Conservation (phyloP, 2,329 filamentous ascomycete genomes). For the Alternaria sp. region DNA sequence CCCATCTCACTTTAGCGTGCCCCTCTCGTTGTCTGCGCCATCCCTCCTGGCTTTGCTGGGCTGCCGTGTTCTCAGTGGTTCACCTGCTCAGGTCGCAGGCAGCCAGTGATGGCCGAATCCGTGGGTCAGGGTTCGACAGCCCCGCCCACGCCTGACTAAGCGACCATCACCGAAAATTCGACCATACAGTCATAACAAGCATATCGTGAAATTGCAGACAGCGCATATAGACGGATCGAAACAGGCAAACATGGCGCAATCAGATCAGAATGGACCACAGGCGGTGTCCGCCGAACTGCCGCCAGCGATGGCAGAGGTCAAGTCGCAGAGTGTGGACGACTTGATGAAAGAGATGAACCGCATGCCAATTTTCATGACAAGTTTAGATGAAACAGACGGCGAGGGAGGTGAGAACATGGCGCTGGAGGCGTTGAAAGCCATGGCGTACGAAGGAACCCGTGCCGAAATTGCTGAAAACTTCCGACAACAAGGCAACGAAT, state of each 20-base stretch:
- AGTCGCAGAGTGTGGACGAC: slow-evolving; percentile 66
- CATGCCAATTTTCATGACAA: slow-evolving; percentile 94
- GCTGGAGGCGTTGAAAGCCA: slow-evolving; percentile 85
- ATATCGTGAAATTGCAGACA: slow-evolving; percentile 5
- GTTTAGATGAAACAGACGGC: slow-evolving; percentile 71
- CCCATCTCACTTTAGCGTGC: neutral
- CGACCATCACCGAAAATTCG: slow-evolving; percentile 31
- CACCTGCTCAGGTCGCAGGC: neutral
- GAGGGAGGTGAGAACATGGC: slow-evolving; percentile 78
- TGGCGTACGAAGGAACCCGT: slow-evolving; percentile 92
- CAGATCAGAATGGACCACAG: slow-evolving; percentile 20
- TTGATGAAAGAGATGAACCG: slow-evolving; percentile 72
- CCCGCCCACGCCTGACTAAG: slow-evolving; percentile 31
- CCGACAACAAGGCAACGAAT: slow-evolving; percentile 92
- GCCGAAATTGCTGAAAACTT: slow-evolving; percentile 85
- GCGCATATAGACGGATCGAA: neutral
- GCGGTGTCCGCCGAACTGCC: slow-evolving; percentile 60
- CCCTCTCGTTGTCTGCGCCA: slow-evolving; percentile 16
- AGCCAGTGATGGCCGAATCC: slow-evolving; percentile 3
- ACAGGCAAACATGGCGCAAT: slow-evolving; percentile 28
- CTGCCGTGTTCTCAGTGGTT: neutral
- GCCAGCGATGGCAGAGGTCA: slow-evolving; percentile 66
- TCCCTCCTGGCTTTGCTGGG: slow-evolving; percentile 11
- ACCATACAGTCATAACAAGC: slow-evolving; percentile 7
- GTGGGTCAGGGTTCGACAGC: neutral